These are phyloP conservation scores for Podila horticola DNA, from an alignment of 192 early-diverging fungal species.

Conservation along the genomic window DNA sequence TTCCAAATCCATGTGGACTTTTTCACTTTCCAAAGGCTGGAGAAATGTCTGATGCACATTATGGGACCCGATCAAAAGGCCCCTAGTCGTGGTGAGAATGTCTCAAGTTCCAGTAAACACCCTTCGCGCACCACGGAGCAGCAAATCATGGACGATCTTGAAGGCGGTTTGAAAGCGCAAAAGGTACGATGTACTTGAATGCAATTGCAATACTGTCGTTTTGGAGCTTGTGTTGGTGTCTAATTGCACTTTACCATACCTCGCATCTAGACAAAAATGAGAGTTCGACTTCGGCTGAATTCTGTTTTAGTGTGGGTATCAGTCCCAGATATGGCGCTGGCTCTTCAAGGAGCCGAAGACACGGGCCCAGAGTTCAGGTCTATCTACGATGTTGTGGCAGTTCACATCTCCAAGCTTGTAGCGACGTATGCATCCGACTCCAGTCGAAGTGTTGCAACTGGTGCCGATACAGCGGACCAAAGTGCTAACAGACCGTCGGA, in stretches of 20 bases:
- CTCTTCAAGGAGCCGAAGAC: slow-evolving; percentile 13
- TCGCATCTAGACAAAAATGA: slow-evolving; percentile 14
- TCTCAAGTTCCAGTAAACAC: too few species aligned
- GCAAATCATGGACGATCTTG: slow-evolving; percentile 51
- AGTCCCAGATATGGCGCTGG: slow-evolving; percentile 31
- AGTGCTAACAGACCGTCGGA: background rate
- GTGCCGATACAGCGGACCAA: background rate
- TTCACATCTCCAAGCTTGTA: slow-evolving; percentile 39
- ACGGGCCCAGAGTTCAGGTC: slow-evolving; percentile 41
- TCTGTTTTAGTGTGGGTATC: slow-evolving; percentile 45
- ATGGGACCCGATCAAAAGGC: slow-evolving; percentile 5
- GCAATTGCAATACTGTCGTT: background rate
- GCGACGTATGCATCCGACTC: slow-evolving; percentile 11
- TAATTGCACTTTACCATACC: background rate
- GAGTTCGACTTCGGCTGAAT: slow-evolving; percentile 37
- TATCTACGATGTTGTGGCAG: slow-evolving; percentile 28
- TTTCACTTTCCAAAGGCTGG: slow-evolving; percentile 55
- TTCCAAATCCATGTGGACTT: slow-evolving; percentile 59
- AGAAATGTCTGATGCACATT: slow-evolving; percentile 52
- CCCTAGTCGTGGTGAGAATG: background rate
- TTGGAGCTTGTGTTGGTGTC: background rate
- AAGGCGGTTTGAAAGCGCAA: background rate
- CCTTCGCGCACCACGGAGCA: slow-evolving; percentile 17
- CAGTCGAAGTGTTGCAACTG: background rate
- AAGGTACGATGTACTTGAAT: slow-evolving; percentile 25